Evolutionary conservation across 2,329 filamentous ascomycete species (phyloP), one percentile per base, ranked within the genome.

Genomic region (Hypoxylon sp.): DNA sequence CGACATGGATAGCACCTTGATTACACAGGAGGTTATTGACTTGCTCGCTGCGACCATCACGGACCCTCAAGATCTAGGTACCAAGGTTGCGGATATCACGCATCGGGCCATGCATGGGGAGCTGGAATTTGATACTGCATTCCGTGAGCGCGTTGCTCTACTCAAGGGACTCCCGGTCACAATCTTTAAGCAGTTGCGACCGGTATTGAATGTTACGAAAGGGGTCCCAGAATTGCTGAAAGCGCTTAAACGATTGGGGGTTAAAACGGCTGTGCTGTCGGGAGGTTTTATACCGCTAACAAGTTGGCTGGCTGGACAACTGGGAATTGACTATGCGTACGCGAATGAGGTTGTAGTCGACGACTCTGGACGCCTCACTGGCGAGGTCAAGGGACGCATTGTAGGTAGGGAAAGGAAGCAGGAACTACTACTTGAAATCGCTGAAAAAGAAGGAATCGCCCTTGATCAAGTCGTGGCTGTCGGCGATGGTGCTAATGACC

Each of bases 1-100:
- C 77, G 96, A 99, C 80, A 99, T 99, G 96, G 96, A 99, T 83
- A 96, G 92, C 80, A 99, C 96, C 0, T 87, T 99, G 67, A 98
- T 99, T 78, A 92, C 95, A 59, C 94, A 99, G 80, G 96, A 99
- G 83, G 94, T 98, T 67, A 98, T 99, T 78, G 96, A 99, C 80
- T 90, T 98, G 75, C 91, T 99, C 63, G 96, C 96, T 3, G 90
- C 92, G 59, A 92, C 92, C 39, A 89, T 97, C 75, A 84, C 82
- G 52, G 83, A 92, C 80, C 83, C 87, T 77, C 81, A 87, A 1
- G 93, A 94, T 57, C 87, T 97, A n/a, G 90, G 93, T 74, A 90
- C 90, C 58, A 85, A 92, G 74, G 95, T 99, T 42, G 92, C 94
- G 9, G 89, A 91, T 75, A 98, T 99, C 73, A 99, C 96, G 0